Conservation (phyloP, 257 asterid species). For the Solanum chilense region DNA sequence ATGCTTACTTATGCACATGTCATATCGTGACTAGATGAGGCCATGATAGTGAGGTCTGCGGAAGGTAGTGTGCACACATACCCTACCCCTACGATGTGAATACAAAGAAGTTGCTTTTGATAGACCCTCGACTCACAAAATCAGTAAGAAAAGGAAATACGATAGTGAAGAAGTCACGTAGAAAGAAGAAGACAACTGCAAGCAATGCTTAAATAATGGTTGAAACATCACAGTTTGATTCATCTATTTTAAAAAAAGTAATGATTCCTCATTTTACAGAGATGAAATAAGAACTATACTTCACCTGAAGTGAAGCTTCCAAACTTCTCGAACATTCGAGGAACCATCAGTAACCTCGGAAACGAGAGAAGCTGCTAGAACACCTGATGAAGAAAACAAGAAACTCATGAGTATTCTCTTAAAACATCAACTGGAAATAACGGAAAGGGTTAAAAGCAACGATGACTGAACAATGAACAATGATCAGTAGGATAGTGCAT, state of each 20-base stretch:
- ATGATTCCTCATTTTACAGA: background rate
- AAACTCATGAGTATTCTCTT: background rate
- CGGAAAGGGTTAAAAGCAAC: background rate
- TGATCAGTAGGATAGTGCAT: background rate
- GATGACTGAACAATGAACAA: too few species aligned
- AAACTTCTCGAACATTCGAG: conserved; percentile 86
- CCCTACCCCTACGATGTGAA: too few species aligned
- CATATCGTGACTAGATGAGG: too few species aligned
- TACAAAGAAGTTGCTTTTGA: too few species aligned
- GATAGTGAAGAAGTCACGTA: background rate
- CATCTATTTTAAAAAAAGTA: background rate
- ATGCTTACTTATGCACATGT: too few species aligned
- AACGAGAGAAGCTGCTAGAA: conserved; percentile 41
- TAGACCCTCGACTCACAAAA: background rate
- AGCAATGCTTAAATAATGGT: background rate
- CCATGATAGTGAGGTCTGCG: too few species aligned
- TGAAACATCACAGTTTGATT: background rate
- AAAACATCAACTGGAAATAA: background rate
- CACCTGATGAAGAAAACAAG: conserved; percentile 28
- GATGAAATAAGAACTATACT: background rate
- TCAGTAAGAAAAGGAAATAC: background rate
- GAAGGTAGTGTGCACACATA: too few species aligned
- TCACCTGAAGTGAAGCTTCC: conserved; percentile 69
- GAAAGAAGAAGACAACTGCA: background rate
- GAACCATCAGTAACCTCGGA: conserved; percentile 89